Base-by-base conservation (phyloP, 768 basidiomycete genomes). In the Lanmaoa rubissima region DNA sequence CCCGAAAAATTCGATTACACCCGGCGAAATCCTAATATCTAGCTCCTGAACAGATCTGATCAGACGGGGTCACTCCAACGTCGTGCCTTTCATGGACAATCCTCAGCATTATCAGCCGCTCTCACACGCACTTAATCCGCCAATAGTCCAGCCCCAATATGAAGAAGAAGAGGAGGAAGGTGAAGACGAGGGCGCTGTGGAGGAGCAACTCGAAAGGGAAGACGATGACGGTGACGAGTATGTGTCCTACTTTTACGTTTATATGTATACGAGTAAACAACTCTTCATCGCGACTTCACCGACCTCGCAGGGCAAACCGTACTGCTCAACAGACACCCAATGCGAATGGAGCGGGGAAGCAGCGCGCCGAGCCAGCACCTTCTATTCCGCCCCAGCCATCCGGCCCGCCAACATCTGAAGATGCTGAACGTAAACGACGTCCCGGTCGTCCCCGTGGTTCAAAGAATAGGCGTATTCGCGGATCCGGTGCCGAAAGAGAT, bases 391-490 rank as follows among this genome's bases (percentile, higher is more conserved):
- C 66, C 42, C 64, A 68, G 39, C 43, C 61, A 21, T 47, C 66
- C 21, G 60, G 58, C 17, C 61, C 60, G 45, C 50, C 59, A 7
- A 32, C 36, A 28, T 70, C 66, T 57, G 71, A 77, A 58, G 72
- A 66, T 55, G 71, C 39, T 0, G 78, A 81, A 38, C 76, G 76
- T 59, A 90, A 90, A 72, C 83, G 90, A 51, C 83, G 85, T 44
- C 89, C 89, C 26, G 90, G 90, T 61, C 83, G 90, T 58, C 90
- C 90, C 35, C 78, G 87, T 58, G 90, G 90, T 28, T 90, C 89
- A 14, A 90, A 90, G 70, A 91, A 88, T 64, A 79, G 85, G 60
- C 86, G 78, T 50, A 70, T 75, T 45, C 77, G 78, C 48, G 69
- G 70, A 41, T 67, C 71, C 17, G 67, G 68, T 14, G 32, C 59